phyloP scores from a whole-genome alignment of 495 filamentous ascomycete species.

The Hypoxylon crocopeplum region DNA sequence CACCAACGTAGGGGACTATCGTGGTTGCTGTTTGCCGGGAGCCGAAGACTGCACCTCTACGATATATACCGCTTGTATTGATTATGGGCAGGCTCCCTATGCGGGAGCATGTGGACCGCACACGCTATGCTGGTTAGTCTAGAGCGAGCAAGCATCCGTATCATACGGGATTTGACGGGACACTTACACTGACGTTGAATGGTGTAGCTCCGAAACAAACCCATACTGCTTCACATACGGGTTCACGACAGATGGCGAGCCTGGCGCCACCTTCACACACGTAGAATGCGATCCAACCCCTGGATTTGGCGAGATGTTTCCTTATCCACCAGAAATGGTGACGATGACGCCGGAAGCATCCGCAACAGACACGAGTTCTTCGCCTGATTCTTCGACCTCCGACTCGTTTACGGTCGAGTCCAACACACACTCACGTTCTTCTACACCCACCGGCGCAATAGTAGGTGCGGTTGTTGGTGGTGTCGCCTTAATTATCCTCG shows the following conservation, averaged over 20 bases:
- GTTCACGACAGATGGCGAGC: conserved; percentile 17
- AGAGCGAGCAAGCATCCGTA: not conserved
- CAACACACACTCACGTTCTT: conserved; percentile 5
- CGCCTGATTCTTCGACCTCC: not conserved
- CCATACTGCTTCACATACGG: conserved; percentile 33
- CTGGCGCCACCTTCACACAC: conserved; percentile 26
- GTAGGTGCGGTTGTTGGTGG: conserved; percentile 27
- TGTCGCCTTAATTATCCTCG: conserved; percentile 19
- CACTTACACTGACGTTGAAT: not conserved
- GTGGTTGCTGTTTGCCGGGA: conserved; percentile 35
- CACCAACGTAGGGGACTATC: conserved; percentile 30
- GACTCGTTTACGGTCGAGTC: not conserved
- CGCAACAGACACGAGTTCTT: conserved; percentile 1
- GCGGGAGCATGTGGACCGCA: conserved; percentile 25
- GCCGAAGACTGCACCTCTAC: conserved; percentile 27
- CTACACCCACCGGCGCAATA: conserved; percentile 26
- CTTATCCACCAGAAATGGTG: conserved; percentile 30
- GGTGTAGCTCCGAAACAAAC: conserved; percentile 18
- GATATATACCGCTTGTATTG: conserved; percentile 35
- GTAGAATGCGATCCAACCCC: conserved; percentile 28
- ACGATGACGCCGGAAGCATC: conserved; percentile 14
- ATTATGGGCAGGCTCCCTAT: conserved; percentile 16
- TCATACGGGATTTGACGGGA: not conserved
- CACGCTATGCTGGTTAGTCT: conserved; percentile 39
- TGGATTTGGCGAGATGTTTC: conserved; percentile 34